Evolutionary conservation across 192 early-diverging fungal species (phyloP), one percentile per base, ranked within the genome.

Genomic region (Rhizophagus clarus): DNA sequence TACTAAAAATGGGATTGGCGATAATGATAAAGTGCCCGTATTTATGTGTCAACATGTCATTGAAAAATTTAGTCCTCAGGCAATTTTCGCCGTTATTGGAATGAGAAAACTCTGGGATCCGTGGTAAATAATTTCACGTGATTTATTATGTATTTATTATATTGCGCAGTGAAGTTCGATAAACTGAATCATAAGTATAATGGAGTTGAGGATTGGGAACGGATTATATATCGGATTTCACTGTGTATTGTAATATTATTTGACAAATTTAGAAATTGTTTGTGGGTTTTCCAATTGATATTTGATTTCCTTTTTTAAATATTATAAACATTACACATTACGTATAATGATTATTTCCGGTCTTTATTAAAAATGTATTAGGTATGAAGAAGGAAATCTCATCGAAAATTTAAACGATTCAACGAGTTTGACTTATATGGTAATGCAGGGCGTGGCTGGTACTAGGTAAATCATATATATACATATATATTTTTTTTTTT

Each of bases 51-150:
- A 87, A 81, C 80, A 81, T 64, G 78, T 86, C 11, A 86, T 89
- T 34, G 83, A 85, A 61, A 87, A 86, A 1, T 88, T 86, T 45
- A 79, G 80, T 31, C 87, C 88, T 29, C 86, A 88, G 61, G 79
- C 86, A 2, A 84, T 88, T n/a, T 88, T 90, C 71, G 85, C 87
- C n/a, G 88, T 90, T 1, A 86, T 89, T 79, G 87, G 86, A 8
- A 85, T 87, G 69, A 81, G 88, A 63, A 88, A 87, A 79, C 83
- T 88, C 6, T 89, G 88, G 88, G 88, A 89, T 82, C 86, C 87
- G 72, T 81, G 81, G 85, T 86, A 74, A 85, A 28, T 49, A 49
- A 34, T 68, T 26, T 61, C 31, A 26, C 26, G 60, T 34, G 22
- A 69, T 37, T 17, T 20, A 34, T 34, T 17, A 12, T 31, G 4